Base-by-base conservation (phyloP, 148 eudicot genomes). In the Euryodendron excelsum region DNA sequence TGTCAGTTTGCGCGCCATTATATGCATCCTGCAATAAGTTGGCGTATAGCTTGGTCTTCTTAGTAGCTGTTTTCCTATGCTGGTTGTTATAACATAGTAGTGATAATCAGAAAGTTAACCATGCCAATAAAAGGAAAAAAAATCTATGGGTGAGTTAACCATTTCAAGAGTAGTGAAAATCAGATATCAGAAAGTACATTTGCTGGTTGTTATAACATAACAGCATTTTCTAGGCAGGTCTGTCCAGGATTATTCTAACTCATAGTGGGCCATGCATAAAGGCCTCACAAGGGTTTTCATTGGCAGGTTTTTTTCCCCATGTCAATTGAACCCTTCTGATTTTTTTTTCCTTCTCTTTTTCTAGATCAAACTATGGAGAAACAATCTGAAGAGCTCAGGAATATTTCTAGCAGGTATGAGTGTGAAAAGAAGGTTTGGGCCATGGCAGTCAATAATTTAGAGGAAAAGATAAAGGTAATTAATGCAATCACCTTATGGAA, bases 361-460 rank as follows among this genome's bases (percentile, higher is more conserved):
- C n/a, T 76, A 95, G 99, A 90, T 73, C 87, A 90, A 84, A 86
- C 88, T 39, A 81, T 96, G 75, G 90, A 87, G 86, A 88, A 85
- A 83, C 98, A 93, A 87, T 82, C 94, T 74, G 89, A 84, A 59
- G 80, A 85, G 66, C 73, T 93, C 63, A 91, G 79, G 87, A 86
- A 77, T 21, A 62, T 96, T 39, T 87, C 92, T 31, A 84, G 80
- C 75, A 91, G 78, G 78, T 93, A 96, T 80, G 97, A 91, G 71
- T 85, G 82, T 12, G 94, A 88, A 45, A 90, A 91, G 86, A 88
- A 86, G 78, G 82, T 80, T 77, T 96, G 99, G 99, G 65, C 74
- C 48, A 73, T 8, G 60, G 90, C 97, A 78, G 82, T 93, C 60
- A 75, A 81, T 59, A 87, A 85, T 33, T 72, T 93, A 72, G 90